Evolutionary conservation across 2,329 filamentous ascomycete species (phyloP).

Genomic region (Exophiala aquamarina): DNA sequence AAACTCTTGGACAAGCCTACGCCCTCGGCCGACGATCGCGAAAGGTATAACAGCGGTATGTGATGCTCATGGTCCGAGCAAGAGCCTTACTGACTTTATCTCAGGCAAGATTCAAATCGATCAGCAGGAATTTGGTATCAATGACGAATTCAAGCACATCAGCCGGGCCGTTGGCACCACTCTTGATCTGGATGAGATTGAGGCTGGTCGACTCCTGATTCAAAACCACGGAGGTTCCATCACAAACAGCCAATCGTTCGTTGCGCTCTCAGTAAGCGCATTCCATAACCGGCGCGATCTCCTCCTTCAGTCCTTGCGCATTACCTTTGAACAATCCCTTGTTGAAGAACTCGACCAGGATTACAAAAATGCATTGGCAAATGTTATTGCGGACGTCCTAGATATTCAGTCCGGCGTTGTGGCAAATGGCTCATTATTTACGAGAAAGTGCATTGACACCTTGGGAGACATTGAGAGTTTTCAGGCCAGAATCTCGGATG

Average conservation of each 20-base stretch:
- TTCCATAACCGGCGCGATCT: slow-evolving; percentile 86
- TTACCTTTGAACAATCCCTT: slow-evolving; percentile 70
- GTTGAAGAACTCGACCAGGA: slow-evolving; percentile 59
- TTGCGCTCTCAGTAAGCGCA: slow-evolving; percentile 78
- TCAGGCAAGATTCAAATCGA: slow-evolving; percentile 73
- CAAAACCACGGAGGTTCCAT: slow-evolving; percentile 60
- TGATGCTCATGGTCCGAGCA: slow-evolving; percentile 14
- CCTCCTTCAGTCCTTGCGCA: slow-evolving; percentile 77
- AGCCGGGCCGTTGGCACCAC: slow-evolving; percentile 81
- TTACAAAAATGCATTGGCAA: slow-evolving; percentile 42
- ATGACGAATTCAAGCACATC: slow-evolving; percentile 82
- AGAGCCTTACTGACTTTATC: slow-evolving; percentile 10
- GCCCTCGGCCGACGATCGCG: slow-evolving; percentile 61
- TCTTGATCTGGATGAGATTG: slow-evolving; percentile 83
- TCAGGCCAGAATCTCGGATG: slow-evolving; percentile 74
- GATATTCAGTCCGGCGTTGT: slow-evolving; percentile 51
- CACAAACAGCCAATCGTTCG: slow-evolving; percentile 68
- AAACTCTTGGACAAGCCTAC: slow-evolving; percentile 72
- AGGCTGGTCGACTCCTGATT: slow-evolving; percentile 75
- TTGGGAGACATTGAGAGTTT: slow-evolving; percentile 77
- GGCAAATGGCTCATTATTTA: slow-evolving; percentile 60
- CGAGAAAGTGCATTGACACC: slow-evolving; percentile 70
- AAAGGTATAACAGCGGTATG: slow-evolving; percentile 22
- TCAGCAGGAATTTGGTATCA: slow-evolving; percentile 75
- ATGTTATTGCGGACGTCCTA: slow-evolving; percentile 59